A percentile compares a stretch with the other conserved stretches of the same genome.
These are phyloP conservation scores for Rhododendron molle DNA, from an alignment of 148 eudicot genomes.

Conservation along the genomic window DNA sequence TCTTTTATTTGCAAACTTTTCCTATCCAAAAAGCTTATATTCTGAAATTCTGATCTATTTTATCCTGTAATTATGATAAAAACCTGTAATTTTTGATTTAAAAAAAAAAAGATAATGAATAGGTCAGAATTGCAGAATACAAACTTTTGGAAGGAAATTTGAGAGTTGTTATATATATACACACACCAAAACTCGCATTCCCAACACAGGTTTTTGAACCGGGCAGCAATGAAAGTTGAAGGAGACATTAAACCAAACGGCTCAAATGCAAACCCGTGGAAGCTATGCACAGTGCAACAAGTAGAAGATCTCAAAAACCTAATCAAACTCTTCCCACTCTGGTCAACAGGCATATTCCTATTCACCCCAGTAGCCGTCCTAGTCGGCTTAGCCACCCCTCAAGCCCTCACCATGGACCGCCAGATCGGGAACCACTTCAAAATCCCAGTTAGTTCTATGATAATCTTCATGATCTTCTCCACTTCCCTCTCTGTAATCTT, in stretches of 20 bases:
- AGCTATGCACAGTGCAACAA: slow-evolving; percentile 33
- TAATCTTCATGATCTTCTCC: slow-evolving; percentile 13
- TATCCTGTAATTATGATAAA: not conserved
- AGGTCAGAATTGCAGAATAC: too few species aligned
- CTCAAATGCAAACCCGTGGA: slow-evolving; percentile 27
- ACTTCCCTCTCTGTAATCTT: slow-evolving; percentile 8
- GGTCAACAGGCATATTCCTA: slow-evolving; percentile 57
- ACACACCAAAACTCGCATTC: not conserved
- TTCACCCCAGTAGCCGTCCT: slow-evolving; percentile 39
- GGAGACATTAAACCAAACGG: slow-evolving; percentile 24
- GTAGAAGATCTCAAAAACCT: slow-evolving; percentile 22
- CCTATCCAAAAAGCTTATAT: not conserved
- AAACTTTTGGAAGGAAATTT: too few species aligned
- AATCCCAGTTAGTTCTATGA: slow-evolving; percentile 23
- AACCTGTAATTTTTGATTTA: too few species aligned
- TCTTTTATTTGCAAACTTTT: not conserved
- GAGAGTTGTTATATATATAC: too few species aligned
- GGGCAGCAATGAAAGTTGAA: slow-evolving; percentile 36
- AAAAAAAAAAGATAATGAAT: too few species aligned
- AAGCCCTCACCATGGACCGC: slow-evolving; percentile 37
- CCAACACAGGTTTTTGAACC: slow-evolving; percentile 39
- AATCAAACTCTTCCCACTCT: slow-evolving; percentile 52
- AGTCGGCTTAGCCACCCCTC: slow-evolving; percentile 35
- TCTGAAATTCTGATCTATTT: not conserved
- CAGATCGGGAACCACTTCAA: slow-evolving; percentile 17